Evolutionary conservation across 768 basidiomycete species (phyloP).

Genomic region (Tephrocybe rancida): DNA sequence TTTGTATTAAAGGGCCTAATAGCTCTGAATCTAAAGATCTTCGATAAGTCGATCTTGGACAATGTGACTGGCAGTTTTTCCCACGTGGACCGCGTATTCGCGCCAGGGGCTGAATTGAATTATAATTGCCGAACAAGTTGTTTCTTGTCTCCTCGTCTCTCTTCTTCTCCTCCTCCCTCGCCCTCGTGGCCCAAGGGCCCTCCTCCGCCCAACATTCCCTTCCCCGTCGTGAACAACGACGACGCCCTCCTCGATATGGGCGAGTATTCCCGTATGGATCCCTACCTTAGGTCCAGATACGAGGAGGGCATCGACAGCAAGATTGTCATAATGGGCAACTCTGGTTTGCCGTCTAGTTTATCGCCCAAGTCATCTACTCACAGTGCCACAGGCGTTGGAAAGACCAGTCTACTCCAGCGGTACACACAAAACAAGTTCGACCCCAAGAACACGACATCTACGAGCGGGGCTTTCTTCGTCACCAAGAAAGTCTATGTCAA

Average conservation of each 20-base stretch:
- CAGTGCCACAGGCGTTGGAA: slow-evolving; percentile 72
- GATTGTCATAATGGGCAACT: slow-evolving; percentile 94
- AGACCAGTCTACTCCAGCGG: slow-evolving; percentile 87
- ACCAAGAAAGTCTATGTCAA: slow-evolving; percentile 90
- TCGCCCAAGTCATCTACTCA: slow-evolving; percentile 5
- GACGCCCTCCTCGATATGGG: slow-evolving; percentile 43
- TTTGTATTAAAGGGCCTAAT: too few relatives aligned
- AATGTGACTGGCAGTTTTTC: slow-evolving; percentile 20
- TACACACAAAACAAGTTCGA: slow-evolving; percentile 92
- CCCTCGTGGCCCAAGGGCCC: slow-evolving; percentile 51
- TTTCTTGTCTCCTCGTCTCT: slow-evolving; percentile 29
- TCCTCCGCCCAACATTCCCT: slow-evolving; percentile 19
- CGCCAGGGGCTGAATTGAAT: slow-evolving; percentile 26
- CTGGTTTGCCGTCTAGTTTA: slow-evolving; percentile 32
- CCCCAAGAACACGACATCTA: slow-evolving; percentile 85
- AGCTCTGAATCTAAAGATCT: slow-evolving; percentile 9
- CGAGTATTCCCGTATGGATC: slow-evolving; percentile 63
- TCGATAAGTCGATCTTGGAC: slow-evolving; percentile 12
- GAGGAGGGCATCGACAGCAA: slow-evolving; percentile 91
- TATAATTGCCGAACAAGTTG: slow-evolving; percentile 26
- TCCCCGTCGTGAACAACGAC: slow-evolving; percentile 19
- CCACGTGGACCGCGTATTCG: slow-evolving; percentile 34
- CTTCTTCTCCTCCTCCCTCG: slow-evolving; percentile 37
- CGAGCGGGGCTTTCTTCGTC: slow-evolving; percentile 92
- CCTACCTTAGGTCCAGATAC: slow-evolving; percentile 67